These are phyloP conservation scores for Penicillium sclerotigenum DNA, from an alignment of 2,329 filamentous ascomycete genomes.

Conservation along the genomic window DNA sequence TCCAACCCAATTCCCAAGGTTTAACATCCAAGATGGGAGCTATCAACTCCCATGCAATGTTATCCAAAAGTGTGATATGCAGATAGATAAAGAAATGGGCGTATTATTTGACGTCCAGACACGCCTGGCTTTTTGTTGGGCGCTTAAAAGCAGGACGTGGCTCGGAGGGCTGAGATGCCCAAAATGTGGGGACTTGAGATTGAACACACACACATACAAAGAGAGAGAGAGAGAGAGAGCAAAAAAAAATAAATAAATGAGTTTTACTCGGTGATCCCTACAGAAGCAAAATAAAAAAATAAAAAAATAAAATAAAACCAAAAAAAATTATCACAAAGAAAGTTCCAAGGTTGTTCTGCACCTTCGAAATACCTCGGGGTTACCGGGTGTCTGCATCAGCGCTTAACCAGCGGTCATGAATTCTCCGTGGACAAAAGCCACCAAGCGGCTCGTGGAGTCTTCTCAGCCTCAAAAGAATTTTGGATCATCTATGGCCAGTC, in stretches of 20 bases:
- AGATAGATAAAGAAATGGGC: neutral
- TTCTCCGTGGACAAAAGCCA: conserved; percentile 20
- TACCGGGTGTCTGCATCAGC: conserved; percentile 13
- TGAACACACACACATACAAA: no score
- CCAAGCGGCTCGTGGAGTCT: conserved; percentile 16
- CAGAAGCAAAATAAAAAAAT: neutral
- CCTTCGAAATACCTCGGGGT: conserved; percentile 1
- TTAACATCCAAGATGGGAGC: neutral
- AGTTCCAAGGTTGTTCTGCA: conserved; percentile 7
- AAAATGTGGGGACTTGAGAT: neutral
- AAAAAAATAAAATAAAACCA: no score
- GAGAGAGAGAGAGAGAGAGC: no score
- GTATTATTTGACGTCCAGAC: neutral
- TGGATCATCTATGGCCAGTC: conserved; percentile 16
- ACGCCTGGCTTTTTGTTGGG: neutral
- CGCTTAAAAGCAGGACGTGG: conserved; percentile 3
- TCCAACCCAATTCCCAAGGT: neutral
- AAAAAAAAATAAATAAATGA: neutral
- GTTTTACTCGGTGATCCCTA: neutral
- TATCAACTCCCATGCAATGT: neutral
- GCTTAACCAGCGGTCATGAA: conserved; percentile 27
- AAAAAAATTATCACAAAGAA: conserved; percentile 6
- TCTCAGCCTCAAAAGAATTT: conserved; percentile 22
- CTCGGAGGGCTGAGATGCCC: neutral
- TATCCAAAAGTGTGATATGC: neutral